Evolutionary conservation across 1,139 yeast species (phyloP), one percentile per base, ranked within the genome.

Genomic region (Hyphopichia pseudoburtonii): DNA sequence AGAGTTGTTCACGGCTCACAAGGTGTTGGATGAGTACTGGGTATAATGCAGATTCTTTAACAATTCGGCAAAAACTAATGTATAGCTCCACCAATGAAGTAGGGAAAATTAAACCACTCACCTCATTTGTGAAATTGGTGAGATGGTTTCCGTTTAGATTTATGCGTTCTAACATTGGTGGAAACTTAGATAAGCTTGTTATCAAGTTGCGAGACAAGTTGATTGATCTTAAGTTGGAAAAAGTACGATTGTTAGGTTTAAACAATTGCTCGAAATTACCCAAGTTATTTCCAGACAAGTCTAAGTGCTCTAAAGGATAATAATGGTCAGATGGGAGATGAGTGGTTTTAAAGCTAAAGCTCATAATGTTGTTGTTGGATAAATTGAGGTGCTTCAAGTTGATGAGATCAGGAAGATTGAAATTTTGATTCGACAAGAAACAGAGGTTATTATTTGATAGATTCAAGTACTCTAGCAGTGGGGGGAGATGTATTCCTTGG

Each of bases 181-280:
- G 62, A 54, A 32, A 57, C 47, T 35, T 5, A 40, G 23, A 17
- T 49, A 42, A 5, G 34, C 36, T 16, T 6, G 54, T 40, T 11
- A 62, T 40, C 22, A 57, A 35, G 34, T 62, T 62, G 36, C 57
- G 44, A 2, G 64, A 52, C 16, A 61, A 42, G 33, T 62, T 50
- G 8, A 62, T 35, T 2, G 41, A 33, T 24, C 34, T 24, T 12
- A 62, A 36, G 7, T 39, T 38, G 5, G 31, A 32, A 33, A 56
- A 56, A 16, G 28, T 15, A 1, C 7, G 4, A 24, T 31, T 31
- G n/a, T 24, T 22, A 4, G 21, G 14, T 17, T 22, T 21, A 17
- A 28, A 33, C 12, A 33, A 22, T 22, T 33, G 28, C 11, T 15
- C n/a, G 17, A 22, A 33, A n/a, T 17, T 18, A 7, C 3, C 7